Conservation (phyloP, 2,329 filamentous ascomycete genomes). For the Orbilia ellipsospora region DNA sequence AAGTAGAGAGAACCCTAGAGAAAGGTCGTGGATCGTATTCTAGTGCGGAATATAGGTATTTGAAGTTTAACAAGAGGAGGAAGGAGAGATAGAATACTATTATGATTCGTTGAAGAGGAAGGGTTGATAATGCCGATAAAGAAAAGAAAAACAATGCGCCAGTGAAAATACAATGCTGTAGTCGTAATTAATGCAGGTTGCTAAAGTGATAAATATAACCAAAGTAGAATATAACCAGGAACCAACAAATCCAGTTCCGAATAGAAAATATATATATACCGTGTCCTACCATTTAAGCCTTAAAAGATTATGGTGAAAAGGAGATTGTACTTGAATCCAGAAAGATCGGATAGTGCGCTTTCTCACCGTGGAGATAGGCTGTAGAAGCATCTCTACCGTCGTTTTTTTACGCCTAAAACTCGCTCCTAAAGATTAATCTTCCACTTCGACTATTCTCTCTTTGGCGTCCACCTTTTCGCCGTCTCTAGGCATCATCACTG, state of each 20-base stretch:
- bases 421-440: neutral
- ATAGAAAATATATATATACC: constrained; percentile 8
- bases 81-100: neutral
- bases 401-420: neutral
- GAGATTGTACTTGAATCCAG: neutral
- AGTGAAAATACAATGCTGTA: neutral
- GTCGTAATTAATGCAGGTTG: neutral
- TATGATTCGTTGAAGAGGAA: too few relatives aligned
- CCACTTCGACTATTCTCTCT: constrained; percentile 23
- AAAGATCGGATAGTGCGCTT: neutral
- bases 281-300: constrained; percentile 4
- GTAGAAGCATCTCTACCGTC: neutral
- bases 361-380: neutral
- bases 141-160: neutral
- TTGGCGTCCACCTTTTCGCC: constrained; percentile 23
- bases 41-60: constrained; percentile 3
- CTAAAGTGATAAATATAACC: neutral
- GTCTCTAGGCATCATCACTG: constrained; percentile 40
- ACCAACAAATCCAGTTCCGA: neutral
- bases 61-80: neutral
- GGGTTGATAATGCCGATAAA: neutral
- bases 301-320: neutral
- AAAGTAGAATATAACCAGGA: neutral
- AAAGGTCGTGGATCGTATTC: neutral
- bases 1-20: neutral